Base-by-base conservation (phyloP, 805 yeast genomes). In the Kuraishia floccosa region DNA sequence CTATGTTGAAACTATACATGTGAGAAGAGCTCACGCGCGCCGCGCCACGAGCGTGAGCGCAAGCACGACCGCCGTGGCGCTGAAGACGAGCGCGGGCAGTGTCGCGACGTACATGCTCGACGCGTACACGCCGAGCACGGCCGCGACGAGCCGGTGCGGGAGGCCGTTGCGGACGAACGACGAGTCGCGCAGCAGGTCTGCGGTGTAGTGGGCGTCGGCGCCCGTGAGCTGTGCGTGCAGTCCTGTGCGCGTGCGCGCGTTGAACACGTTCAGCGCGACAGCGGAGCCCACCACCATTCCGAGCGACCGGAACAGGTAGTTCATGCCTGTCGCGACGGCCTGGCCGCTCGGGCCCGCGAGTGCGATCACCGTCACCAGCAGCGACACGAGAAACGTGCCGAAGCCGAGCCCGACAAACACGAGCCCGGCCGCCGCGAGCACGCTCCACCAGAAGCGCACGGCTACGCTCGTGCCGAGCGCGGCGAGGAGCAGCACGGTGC, bases 271-370 rank as follows among this genome's bases (percentile, higher is more conserved):
- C 24, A 30, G 12, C 6, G 24, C 47, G 4, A 63, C 43, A 4
- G 70, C 66, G 3, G 63, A 65, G 30, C 72, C 72, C 6, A 60
- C 37, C 9, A 63, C 66, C 28, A 60, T 58, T 13, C 72, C 73
- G 30, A 63, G 47, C 3, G 73, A 65, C 38, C 72, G 52, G 53
- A 68, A 65, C 31, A 66, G 42, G 36, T 66, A 65, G 41, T 61
- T 65, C 50, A 65, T 55, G 26, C 72, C 71, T 1, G 68, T 64
- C 30, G 64, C 61, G 3, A 65, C 50, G 10, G 69, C 71, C 42
- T 65, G 73, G 34, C 60, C 55, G 17, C 61, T 54, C 31, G 52
- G 46, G 5, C 67, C 67, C 19, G 63, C 62, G 13, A 56, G 51
- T 29, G 59, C 65, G 11, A 66, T 66, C 23, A 61, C 65, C 30